These are phyloP conservation scores for Trypanosoma theileri DNA, from an alignment of 208 protist species.

Conservation along the genomic window DNA sequence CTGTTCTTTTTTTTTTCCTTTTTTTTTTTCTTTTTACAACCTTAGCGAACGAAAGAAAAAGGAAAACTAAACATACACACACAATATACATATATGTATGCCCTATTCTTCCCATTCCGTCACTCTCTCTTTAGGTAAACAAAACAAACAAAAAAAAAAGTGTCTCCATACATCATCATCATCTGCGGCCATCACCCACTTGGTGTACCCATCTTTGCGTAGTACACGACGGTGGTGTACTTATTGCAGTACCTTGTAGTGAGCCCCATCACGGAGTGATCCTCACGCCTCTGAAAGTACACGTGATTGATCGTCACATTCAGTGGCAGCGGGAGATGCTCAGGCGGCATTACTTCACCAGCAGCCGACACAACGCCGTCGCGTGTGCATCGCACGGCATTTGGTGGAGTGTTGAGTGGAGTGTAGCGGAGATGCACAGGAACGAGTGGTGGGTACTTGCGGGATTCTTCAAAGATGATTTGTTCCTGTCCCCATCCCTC, in stretches of 20 bases:
- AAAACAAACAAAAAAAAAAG: not conserved
- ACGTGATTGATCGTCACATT: slow-evolving; percentile 92
- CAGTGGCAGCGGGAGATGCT: slow-evolving; percentile 85
- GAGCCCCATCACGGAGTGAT: slow-evolving; percentile 84
- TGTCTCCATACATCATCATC: not conserved
- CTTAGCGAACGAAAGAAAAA: not conserved
- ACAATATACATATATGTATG: not conserved
- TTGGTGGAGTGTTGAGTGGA: slow-evolving; percentile 91
- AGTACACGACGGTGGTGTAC: slow-evolving; percentile 90
- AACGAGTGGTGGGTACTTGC: slow-evolving; percentile 89
- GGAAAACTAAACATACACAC: not conserved
- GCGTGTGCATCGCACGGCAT: slow-evolving; percentile 67
- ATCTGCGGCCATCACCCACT: not conserved
- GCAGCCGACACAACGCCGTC: slow-evolving; percentile 58
- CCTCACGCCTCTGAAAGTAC: slow-evolving; percentile 89
- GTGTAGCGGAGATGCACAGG: slow-evolving; percentile 90
- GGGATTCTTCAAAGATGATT: slow-evolving; percentile 80
- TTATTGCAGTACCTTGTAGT: slow-evolving; percentile 91
- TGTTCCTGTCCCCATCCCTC: slow-evolving; percentile 79
- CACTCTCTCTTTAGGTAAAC: not conserved
- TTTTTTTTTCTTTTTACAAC: no score
- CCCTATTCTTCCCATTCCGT: not conserved
- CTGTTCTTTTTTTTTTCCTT: no score
- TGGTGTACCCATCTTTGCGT: slow-evolving; percentile 31
- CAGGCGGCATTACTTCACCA: slow-evolving; percentile 46